These are phyloP conservation scores for Stemphylium vesicarium DNA, from an alignment of 2,329 filamentous ascomycete species.

Conservation along the genomic window DNA sequence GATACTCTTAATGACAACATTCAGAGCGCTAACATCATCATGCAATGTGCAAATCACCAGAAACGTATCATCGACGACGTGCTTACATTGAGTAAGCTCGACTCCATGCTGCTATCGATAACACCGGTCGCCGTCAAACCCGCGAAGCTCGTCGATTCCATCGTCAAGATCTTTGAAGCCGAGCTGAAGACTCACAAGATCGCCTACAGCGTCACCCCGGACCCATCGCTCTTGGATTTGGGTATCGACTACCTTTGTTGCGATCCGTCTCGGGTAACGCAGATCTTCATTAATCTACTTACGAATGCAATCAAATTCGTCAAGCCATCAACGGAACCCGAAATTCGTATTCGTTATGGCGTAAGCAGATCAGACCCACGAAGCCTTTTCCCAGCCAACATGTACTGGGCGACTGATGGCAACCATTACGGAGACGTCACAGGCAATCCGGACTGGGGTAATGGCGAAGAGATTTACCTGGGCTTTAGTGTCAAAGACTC, in stretches of 20 bases:
- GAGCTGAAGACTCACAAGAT: slow-evolving; percentile 46
- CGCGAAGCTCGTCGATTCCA: slow-evolving; percentile 44
- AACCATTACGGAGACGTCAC: slow-evolving; percentile 33
- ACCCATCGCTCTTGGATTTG: slow-evolving; percentile 46
- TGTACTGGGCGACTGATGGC: slow-evolving; percentile 41
- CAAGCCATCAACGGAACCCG: slow-evolving; percentile 41
- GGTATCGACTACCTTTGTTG: slow-evolving; percentile 49
- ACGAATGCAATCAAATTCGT: slow-evolving; percentile 60
- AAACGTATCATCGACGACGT: slow-evolving; percentile 58
- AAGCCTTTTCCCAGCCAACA: slow-evolving; percentile 31
- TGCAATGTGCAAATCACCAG: slow-evolving; percentile 55
- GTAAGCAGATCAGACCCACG: slow-evolving; percentile 36
- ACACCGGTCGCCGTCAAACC: slow-evolving; percentile 50
- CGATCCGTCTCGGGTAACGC: slow-evolving; percentile 56
- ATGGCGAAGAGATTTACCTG: slow-evolving; percentile 49
- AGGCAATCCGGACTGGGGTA: slow-evolving; percentile 43
- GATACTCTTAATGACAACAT: slow-evolving; percentile 39
- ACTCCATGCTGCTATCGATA: slow-evolving; percentile 53
- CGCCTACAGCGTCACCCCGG: slow-evolving; percentile 38
- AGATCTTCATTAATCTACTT: slow-evolving; percentile 81
- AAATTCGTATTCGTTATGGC: slow-evolving; percentile 49
- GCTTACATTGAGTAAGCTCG: slow-evolving; percentile 54
- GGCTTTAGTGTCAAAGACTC: slow-evolving; percentile 49
- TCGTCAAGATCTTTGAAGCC: slow-evolving; percentile 48
- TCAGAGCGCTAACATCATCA: slow-evolving; percentile 51